Evolutionary conservation across 768 basidiomycete species (phyloP), one percentile per base, ranked within the genome.

Genomic region (Sarcodon aspratus): DNA sequence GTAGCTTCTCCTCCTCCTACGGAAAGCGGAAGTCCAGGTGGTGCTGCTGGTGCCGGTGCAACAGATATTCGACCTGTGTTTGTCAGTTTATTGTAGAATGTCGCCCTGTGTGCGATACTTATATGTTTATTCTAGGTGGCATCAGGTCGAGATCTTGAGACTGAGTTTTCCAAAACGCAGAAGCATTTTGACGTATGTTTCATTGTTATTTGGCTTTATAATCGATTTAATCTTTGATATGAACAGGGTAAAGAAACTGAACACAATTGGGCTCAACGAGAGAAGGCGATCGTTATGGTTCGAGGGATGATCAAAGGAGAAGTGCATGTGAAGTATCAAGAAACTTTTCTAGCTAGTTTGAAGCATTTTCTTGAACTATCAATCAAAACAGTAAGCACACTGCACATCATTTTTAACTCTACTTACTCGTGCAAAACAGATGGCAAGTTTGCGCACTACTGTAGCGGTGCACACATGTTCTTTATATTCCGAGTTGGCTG

Each of bases 211-310:
- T 33, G 42, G 6, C 33, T 7, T 13, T 10, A 33, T n/a, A 15
- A 33, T 9, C 13, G 17, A 34, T 44, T n/a, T 48, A 40, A 46
- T 43, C 43, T 48, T 32, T 5, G 21, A 27, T 45, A n/a, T 46
- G 3, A 34, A 3, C 52, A 92, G 85, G 96, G 95, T n/a, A 95
- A 79, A 67, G 95, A 99, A 67, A 86, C 87, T 1, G 95, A 99
- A 61, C 89, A 94, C 54, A 99, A 99, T 57, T 99, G 95, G 95
- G 72, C 77, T 38, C 68, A 72, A 31, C 76, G 95, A 50, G 95
- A 99, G 53, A 75, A 74, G 55, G 74, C 85, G 9, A 73, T 94
- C 52, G 71, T 78, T 38, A 75, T 80, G 13, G 84, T 97, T 7
- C 78, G 93, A 40, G 88, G 93, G 13, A 91, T 96, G 87, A 66